A percentile compares a stretch with the other conserved stretches of the same genome.
phyloP scores from a whole-genome alignment of 2,329 filamentous ascomycete species.

The Lecanicillium sp. region DNA sequence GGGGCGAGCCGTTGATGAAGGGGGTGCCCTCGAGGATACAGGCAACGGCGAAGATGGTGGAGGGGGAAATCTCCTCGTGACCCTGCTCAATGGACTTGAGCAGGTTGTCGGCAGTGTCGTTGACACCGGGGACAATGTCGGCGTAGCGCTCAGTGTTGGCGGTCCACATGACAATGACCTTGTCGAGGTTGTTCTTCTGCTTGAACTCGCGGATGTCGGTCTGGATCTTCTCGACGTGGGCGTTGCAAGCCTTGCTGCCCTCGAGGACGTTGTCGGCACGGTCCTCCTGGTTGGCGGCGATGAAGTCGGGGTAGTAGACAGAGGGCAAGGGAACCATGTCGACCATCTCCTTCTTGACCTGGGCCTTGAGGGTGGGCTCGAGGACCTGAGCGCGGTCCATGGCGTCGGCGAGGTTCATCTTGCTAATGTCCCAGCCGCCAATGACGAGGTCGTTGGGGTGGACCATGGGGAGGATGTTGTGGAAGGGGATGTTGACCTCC shows the following conservation, averaged over 20 bases:
- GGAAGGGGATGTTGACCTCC: slow-evolving; percentile 96
- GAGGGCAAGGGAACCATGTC: slow-evolving; percentile 83
- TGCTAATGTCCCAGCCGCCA: slow-evolving; percentile 96
- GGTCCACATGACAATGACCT: slow-evolving; percentile 96
- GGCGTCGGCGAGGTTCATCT: slow-evolving; percentile 78
- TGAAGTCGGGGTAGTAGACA: slow-evolving; percentile 99
- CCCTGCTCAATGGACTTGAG: slow-evolving; percentile 79
- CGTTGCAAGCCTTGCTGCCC: slow-evolving; percentile 76
- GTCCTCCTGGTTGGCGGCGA: slow-evolving; percentile 95
- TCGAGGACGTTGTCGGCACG: slow-evolving; percentile 86
- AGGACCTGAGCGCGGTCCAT: slow-evolving; percentile 96
- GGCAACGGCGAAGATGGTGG: slow-evolving; percentile 91
- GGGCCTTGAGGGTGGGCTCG: slow-evolving; percentile 85
- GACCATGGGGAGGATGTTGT: slow-evolving; percentile 89
- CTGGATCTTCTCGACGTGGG: slow-evolving; percentile 88
- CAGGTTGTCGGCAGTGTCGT: slow-evolving; percentile 94
- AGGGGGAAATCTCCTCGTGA: slow-evolving; percentile 88
- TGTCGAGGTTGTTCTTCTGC: slow-evolving; percentile 74
- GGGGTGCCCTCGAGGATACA: slow-evolving; percentile 83
- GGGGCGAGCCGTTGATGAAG: slow-evolving; percentile 98
- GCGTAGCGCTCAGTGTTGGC: slow-evolving; percentile 98
- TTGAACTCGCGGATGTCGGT: slow-evolving; percentile 96
- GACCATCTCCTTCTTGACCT: slow-evolving; percentile 90
- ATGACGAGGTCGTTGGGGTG: slow-evolving; percentile 94
- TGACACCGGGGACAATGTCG: slow-evolving; percentile 79